Base-by-base conservation (phyloP, 352 stramenopile species). In the Globisporangium uncinulatum region DNA sequence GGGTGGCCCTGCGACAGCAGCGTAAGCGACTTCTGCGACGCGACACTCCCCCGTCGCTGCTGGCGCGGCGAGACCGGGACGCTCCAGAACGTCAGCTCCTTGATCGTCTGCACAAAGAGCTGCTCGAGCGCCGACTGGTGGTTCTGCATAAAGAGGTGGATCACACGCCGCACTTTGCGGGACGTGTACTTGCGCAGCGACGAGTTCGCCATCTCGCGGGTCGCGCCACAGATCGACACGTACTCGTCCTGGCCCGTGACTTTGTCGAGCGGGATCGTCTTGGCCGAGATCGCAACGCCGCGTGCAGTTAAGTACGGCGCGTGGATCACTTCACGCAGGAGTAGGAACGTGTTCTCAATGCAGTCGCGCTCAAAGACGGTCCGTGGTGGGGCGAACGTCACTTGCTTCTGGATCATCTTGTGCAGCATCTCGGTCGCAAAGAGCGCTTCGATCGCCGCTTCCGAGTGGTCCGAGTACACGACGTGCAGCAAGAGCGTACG, bases 231-330 rank as follows among this genome's bases (percentile, higher is more conserved):
- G 59, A 94, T 91, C 46, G 78, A 89, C 42, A 94, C 79, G 68
- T 94, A 94, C 65, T 94, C 84, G 56, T 91, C 77, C 57, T 94
- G 80, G 20, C 85, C 85, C 10, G 85, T 94, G 34, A 94, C 67
- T 51, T 89, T 92, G 62, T 94, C 85, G 44, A 92, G 59, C 41
- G 85, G 85, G 29, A 94, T 94, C 39, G 70, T 89, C 71, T 87
- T 92, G 37, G 83, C 82, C n/a, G 80, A 94, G 66, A 94, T 92
- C 15, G 83, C 79, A 29, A 92, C 85, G 34, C 85, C 85, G 2
- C 85, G 79, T 20, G 70, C 70, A 21, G 85, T 92, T 54, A 94
- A 69, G 63, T 94, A 94, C 54, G 85, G 85, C 46, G 85, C 82
- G 59, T 90, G 83, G 54, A 94, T 74, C 51, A 94, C 79, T 50